Evolutionary conservation across 768 basidiomycete genomes (phyloP).

Genomic region (Mycena filopes): DNA sequence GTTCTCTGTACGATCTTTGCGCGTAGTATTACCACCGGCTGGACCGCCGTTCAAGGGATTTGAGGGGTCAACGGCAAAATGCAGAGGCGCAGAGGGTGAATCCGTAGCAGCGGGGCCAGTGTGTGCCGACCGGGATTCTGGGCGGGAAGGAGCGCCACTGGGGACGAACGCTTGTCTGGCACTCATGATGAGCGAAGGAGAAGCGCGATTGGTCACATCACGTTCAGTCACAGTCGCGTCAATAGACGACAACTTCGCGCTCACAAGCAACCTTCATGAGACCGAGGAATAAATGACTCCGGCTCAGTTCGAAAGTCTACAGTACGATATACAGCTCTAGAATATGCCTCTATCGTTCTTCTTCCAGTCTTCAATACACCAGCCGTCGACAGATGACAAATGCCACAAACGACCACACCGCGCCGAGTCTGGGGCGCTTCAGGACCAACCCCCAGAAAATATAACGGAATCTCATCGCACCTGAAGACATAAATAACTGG

Average conservation of each 20-base stretch:
- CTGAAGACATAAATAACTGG: constrained; percentile 84
- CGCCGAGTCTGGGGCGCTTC: not conserved
- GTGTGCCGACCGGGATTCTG: constrained; percentile 18
- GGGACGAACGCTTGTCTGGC: constrained; percentile 20
- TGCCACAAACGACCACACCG: constrained; percentile 18
- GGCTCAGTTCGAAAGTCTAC: not conserved
- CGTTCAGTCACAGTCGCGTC: not conserved
- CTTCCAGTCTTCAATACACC: not conserved
- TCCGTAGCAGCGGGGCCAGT: not conserved
- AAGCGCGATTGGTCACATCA: constrained; percentile 6
- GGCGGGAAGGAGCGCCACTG: constrained; percentile 7
- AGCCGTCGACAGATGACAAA: not conserved
- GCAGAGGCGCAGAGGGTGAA: constrained; percentile 10
- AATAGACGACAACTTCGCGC: no score
- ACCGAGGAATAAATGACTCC: no score
- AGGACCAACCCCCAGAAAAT: not conserved
- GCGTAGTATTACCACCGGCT: not conserved
- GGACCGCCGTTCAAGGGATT: constrained; percentile 27
- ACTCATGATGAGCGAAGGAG: constrained; percentile 4
- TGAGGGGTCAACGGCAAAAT: constrained; percentile 25
- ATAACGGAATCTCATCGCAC: constrained; percentile 51
- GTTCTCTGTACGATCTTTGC: constrained; percentile 13
- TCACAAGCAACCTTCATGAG: no score
- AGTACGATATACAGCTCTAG: not conserved
- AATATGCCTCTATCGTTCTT: not conserved